Evolutionary conservation across 495 filamentous ascomycete genomes (phyloP), one percentile per base, ranked within the genome.

Genomic region (Thermothielavioides terrestris): DNA sequence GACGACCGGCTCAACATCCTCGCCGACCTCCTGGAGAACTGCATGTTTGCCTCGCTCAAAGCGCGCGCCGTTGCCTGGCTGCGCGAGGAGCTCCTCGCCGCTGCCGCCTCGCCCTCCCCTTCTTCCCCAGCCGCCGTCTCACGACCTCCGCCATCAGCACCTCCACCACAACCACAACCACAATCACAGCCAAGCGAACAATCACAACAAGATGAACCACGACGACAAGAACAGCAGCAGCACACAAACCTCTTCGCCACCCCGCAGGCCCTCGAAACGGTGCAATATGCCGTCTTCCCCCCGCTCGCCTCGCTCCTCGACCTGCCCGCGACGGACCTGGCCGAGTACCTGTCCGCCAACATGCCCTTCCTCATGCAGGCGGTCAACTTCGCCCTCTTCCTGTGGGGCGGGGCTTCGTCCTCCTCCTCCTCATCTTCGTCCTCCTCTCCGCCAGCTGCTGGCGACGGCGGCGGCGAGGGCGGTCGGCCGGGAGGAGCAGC

Each of bases 41-140:
- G 84, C 55, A 82, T 84, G 6, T 87, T 81, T 59, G 77, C 86
- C 21, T 77, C 84, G 2, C 75, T 92, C 37, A 89, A 88, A 55
- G 89, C 84, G 12, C 82, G 80, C 46, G 89, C 90, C 1, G 77
- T 97, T 10, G 77, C 78, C 21, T 96, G 94, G 86, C 68, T 96
- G 4, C 90, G 89, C 61, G 82, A 89, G 42, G 91, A 95, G 62
- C 77, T 91, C 2, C 69, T 91, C 12, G 65, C 68, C 20, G 70
- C 79, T 56, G 37, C 40, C 15, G n/a, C n/a, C n/a, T n/a, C n/a
- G n/a, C n/a, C n/a, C n/a, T n/a, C n/a, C n/a, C n/a, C n/a, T n/a
- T 12, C 35, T 30, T 7, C 31, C 31, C 10, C 31, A 12, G n/a
- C 31, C 31, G 17, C 22, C 36, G 5, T 20, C 34, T 22, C n/a